phyloP scores from a whole-genome alignment of 495 filamentous ascomycete species.

The Hyaloscypha finlandica region DNA sequence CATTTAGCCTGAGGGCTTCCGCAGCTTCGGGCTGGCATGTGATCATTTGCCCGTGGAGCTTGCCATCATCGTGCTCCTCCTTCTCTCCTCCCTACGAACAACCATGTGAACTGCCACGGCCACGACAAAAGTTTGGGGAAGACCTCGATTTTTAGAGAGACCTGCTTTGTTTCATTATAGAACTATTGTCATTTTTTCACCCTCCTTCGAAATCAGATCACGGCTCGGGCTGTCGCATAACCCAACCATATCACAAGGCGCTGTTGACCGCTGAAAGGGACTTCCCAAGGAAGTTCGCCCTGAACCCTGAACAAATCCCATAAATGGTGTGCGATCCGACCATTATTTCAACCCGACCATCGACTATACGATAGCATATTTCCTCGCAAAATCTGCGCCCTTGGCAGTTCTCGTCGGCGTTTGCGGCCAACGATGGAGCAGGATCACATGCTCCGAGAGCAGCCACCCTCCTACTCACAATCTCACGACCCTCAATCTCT shows the following conservation, averaged over 20 bases:
- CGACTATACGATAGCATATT: conserved; percentile 9
- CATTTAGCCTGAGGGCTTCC: background rate
- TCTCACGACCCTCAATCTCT: conserved; percentile 42
- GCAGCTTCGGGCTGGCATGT: conserved; percentile 1
- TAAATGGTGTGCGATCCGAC: conserved; percentile 17
- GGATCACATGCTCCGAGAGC: conserved; percentile 42
- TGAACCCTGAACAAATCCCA: conserved; percentile 12
- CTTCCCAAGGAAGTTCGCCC: conserved; percentile 4
- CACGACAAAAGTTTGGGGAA: conserved; percentile 3
- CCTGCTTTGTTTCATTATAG: conserved; percentile 7
- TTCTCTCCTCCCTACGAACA: background rate
- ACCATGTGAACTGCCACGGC: conserved; percentile 1
- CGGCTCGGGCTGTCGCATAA: conserved; percentile 18
- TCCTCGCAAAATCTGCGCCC: conserved; percentile 5
- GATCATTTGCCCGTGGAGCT: background rate
- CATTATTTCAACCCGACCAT: background rate
- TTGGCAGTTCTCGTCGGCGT: conserved; percentile 21
- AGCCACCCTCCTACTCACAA: conserved; percentile 43
- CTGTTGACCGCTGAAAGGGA: conserved; percentile 11
- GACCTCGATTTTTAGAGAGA: conserved; percentile 2
- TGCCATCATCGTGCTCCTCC: conserved; percentile 1
- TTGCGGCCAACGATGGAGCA: conserved; percentile 38
- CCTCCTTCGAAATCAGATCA: background rate
- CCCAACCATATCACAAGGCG: background rate
- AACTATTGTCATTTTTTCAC: conserved; percentile 14